Conservation (phyloP, 148 eudicot genomes). For the Diospyros lotus region DNA sequence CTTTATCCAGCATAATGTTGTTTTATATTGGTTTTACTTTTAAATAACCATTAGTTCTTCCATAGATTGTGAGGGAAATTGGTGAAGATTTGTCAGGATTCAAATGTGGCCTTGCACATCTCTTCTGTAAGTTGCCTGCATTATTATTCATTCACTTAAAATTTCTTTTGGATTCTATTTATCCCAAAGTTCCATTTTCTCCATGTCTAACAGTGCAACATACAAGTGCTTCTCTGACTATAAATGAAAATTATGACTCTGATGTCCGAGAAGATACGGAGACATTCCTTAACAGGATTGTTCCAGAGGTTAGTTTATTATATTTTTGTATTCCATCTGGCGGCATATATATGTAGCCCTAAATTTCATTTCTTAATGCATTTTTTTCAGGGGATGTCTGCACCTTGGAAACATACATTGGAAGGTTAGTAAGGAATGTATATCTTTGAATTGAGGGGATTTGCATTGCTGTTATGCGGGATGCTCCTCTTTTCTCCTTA, state of each 20-base stretch:
- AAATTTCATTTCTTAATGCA: conserved; percentile 8
- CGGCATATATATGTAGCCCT: conserved; percentile 1
- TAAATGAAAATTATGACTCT: conserved; percentile 86
- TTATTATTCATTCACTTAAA: not conserved
- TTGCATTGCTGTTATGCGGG: not conserved
- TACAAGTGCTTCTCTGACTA: conserved; percentile 95
- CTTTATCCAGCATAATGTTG: not conserved
- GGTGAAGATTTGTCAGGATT: conserved; percentile 76
- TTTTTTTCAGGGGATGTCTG: conserved; percentile 68
- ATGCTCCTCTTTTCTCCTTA: not conserved
- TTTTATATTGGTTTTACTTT: not conserved
- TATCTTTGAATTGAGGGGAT: not conserved
- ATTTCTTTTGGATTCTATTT: not conserved
- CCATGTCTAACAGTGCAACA: conserved; percentile 69
- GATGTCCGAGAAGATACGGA: conserved; percentile 94
- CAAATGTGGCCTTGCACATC: conserved; percentile 89
- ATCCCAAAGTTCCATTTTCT: not conserved
- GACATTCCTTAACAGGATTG: conserved; percentile 83
- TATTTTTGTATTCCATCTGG: not conserved
- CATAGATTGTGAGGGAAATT: conserved; percentile 83
- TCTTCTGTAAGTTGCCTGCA: conserved; percentile 59
- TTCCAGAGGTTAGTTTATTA: conserved; percentile 73
- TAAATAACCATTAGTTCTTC: not conserved
- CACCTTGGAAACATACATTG: conserved; percentile 94
- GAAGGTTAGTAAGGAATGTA: conserved; percentile 54